Conservation (phyloP, 768 basidiomycete genomes). For the Coprinopsis sp. region DNA sequence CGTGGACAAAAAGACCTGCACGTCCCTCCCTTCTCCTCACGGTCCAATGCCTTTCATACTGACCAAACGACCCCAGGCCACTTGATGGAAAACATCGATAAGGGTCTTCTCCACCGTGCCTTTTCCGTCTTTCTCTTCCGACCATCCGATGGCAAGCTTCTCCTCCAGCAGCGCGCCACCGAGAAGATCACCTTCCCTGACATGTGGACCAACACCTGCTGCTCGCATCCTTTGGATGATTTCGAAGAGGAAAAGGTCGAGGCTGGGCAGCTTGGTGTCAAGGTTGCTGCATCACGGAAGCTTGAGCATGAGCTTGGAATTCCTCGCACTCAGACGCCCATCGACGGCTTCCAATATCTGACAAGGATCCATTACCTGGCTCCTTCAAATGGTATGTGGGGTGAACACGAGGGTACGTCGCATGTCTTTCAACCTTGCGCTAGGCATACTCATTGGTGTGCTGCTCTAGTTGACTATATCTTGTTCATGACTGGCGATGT, state of each 20-base stretch:
- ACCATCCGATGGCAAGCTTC: conserved; percentile 86
- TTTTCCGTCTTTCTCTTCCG: conserved; percentile 98
- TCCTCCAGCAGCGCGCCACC: conserved; percentile 92
- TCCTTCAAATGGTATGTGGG: conserved; percentile 89
- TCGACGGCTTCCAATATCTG: conserved; percentile 88
- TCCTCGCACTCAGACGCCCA: conserved; percentile 66
- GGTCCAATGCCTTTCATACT: not conserved
- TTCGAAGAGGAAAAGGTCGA: conserved; percentile 81
- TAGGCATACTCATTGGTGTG: not conserved
- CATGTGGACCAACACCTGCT: conserved; percentile 99
- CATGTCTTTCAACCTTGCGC: not conserved
- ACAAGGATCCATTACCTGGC: conserved; percentile 98
- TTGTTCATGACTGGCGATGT: conserved; percentile 91
- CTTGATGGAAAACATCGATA: conserved; percentile 94
- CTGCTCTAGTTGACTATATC: conserved; percentile 86
- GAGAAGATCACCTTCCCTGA: conserved; percentile 99
- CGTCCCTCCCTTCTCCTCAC: conserved; percentile 24
- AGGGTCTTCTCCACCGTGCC: conserved; percentile 92
- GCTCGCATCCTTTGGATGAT: conserved; percentile 94
- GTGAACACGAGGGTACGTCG: conserved; percentile 88
- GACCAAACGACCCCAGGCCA: conserved; percentile 57
- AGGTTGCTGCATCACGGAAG: conserved; percentile 89
- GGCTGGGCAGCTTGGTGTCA: conserved; percentile 75
- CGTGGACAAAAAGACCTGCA: conserved; percentile 95
- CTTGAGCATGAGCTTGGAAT: conserved; percentile 97